Conservation (phyloP, 257 asterid genomes). For the Solanum acaule region DNA sequence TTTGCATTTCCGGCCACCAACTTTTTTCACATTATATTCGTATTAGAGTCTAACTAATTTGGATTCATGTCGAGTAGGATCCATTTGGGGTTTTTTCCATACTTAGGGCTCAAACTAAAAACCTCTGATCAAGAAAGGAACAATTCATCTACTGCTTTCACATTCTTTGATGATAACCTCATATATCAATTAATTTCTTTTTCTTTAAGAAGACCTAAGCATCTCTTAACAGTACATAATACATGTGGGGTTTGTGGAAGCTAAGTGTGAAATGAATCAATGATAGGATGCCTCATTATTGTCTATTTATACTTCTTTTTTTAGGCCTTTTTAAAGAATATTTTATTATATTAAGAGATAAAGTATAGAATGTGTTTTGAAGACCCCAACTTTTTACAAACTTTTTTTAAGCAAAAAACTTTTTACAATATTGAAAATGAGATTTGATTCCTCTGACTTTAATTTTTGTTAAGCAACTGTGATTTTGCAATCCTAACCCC, state of each 20-base stretch:
- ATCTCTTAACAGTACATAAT: background rate
- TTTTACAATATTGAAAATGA: slow-evolving; percentile 8
- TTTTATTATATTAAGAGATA: background rate
- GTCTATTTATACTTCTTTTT: background rate
- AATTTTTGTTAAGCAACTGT: slow-evolving; percentile 30
- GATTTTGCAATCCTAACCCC: background rate
- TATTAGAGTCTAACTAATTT: too few relatives aligned
- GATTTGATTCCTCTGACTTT: slow-evolving; percentile 30
- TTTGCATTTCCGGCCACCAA: background rate
- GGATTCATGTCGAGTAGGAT: background rate
- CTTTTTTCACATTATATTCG: too few relatives aligned
- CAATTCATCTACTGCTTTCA: background rate
- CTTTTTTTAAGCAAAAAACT: background rate
- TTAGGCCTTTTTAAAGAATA: slow-evolving; percentile 6
- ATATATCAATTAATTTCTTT: background rate
- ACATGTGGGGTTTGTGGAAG: background rate
- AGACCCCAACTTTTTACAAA: slow-evolving; percentile 11
- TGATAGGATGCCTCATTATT: background rate
- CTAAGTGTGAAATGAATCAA: background rate
- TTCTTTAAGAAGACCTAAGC: background rate
- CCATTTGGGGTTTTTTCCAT: too few relatives aligned
- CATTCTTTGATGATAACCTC: too few relatives aligned
- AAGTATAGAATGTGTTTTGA: background rate
- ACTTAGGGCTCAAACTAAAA: too few relatives aligned
- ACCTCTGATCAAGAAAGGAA: background rate